Conservation (phyloP, 2,329 filamentous ascomycete species). For the Diaporthe sp. region DNA sequence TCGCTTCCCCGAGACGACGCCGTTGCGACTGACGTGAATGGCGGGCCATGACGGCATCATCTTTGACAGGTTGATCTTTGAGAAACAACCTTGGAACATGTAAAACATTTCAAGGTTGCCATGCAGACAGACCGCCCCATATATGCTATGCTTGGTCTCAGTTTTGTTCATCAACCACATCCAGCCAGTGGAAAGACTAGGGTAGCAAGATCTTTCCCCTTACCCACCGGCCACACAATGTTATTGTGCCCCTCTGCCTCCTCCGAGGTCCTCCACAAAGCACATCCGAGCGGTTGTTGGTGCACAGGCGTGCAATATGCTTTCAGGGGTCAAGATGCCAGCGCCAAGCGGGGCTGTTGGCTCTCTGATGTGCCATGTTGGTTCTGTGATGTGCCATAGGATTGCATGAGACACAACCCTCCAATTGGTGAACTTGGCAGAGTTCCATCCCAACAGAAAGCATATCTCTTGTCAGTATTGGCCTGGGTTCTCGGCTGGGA, state of each 20-base stretch:
- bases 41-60: slow-evolving; percentile 22
- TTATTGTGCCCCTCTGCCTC: neutral
- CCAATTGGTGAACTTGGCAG: no score
- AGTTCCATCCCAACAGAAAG: neutral
- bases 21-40: slow-evolving; percentile 9
- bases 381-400: neutral
- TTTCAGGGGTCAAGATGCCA: neutral
- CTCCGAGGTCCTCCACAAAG: neutral
- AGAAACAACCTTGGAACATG: neutral
- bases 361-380: neutral
- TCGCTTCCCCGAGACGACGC: slow-evolving; percentile 20
- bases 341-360: neutral
- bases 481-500: neutral
- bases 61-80: neutral
- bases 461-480: neutral
- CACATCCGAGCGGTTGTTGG: neutral
- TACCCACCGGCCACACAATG: neutral
- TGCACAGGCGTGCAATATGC: neutral
- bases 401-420: neutral
- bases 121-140: neutral
- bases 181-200: neutral
- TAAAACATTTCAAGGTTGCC: neutral
- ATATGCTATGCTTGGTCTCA: neutral
- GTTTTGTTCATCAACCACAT: neutral
- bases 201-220: neutral